Conservation (phyloP, 108 stramenopile species). For the Skeletonema tropicum region DNA sequence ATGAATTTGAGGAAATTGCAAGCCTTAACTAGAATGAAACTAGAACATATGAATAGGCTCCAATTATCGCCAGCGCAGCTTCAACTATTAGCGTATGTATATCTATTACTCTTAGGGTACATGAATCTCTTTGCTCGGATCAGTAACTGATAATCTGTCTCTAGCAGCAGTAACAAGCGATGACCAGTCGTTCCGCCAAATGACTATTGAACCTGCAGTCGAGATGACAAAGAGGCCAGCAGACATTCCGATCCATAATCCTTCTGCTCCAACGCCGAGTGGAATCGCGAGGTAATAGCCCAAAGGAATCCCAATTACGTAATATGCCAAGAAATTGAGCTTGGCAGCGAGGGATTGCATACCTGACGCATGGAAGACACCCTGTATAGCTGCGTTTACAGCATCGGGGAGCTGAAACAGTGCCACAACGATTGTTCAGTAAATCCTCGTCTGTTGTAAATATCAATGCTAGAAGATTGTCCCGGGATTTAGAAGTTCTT, state of each 20-base stretch:
- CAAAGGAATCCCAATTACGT: constrained; percentile 46
- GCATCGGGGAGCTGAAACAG: constrained; percentile 51
- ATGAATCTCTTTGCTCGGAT: background rate
- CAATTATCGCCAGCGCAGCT: too few relatives aligned
- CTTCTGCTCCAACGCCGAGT: constrained; percentile 4
- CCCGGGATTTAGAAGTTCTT: too few relatives aligned
- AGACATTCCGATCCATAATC: constrained; percentile 25
- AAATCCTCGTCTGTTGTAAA: constrained; percentile 46
- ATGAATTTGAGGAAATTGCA: too few relatives aligned
- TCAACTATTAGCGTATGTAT: too few relatives aligned
- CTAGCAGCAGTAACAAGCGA: background rate
- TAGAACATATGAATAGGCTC: too few relatives aligned
- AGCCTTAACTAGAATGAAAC: too few relatives aligned
- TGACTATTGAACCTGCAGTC: constrained; percentile 7
- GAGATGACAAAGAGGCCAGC: constrained; percentile 10
- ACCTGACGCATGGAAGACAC: constrained; percentile 47
- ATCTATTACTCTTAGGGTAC: too few relatives aligned
- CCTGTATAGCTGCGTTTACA: constrained; percentile 30
- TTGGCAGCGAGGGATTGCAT: constrained; percentile 39
- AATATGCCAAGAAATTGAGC: constrained; percentile 50
- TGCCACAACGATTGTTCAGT: constrained; percentile 26
- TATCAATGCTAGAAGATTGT: too few relatives aligned
- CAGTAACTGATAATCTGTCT: background rate
- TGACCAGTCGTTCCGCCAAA: constrained; percentile 7
- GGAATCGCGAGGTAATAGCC: constrained; percentile 29